A percentile compares a stretch with the other conserved stretches of the same genome.
phyloP scores from a whole-genome alignment of 1,284 basidiomycete species.

The Moesziomyces parantarcticus region DNA sequence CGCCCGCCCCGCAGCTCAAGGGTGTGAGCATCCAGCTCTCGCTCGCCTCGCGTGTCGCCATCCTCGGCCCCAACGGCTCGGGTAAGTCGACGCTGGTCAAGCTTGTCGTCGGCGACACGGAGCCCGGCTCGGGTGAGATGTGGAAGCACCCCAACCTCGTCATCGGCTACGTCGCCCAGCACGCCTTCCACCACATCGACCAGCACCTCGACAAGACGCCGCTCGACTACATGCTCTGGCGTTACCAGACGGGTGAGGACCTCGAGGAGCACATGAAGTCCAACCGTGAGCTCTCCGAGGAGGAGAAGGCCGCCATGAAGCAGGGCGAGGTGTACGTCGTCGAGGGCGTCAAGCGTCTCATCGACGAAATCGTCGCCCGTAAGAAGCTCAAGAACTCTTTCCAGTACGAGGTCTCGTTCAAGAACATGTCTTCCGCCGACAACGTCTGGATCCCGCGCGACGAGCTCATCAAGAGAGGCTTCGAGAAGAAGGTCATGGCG shows the following conservation, averaged over 20 bases:
- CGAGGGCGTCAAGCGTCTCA: conserved; percentile 67
- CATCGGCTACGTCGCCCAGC: conserved; percentile 68
- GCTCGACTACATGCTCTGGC: conserved; percentile 68
- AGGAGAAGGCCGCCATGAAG: conserved; percentile 65
- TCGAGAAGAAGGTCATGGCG: conserved; percentile 65
- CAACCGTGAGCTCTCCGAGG: conserved; percentile 57
- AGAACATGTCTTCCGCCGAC: conserved; percentile 67
- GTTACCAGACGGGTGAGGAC: conserved; percentile 68
- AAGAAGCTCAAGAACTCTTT: conserved; percentile 69
- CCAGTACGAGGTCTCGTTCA: conserved; percentile 68
- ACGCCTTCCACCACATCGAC: conserved; percentile 69
- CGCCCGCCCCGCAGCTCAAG: conserved; percentile 65
- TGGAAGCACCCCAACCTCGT: conserved; percentile 69
- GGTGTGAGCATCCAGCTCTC: conserved; percentile 67
- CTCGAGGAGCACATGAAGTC: conserved; percentile 67
- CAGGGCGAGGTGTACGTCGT: conserved; percentile 64
- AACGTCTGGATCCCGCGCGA: conserved; percentile 66
- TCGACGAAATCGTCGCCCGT: conserved; percentile 66
- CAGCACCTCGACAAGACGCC: conserved; percentile 68
- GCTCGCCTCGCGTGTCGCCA: conserved; percentile 68
- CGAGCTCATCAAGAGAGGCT: conserved; percentile 65
- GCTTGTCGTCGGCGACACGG: conserved; percentile 67
- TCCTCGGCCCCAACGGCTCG: conserved; percentile 67
- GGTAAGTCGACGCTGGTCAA: conserved; percentile 68
- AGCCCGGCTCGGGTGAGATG: conserved; percentile 65